These are phyloP conservation scores for Hymenoscyphus linearis DNA, from an alignment of 2,329 filamentous ascomycete genomes.

Conservation along the genomic window DNA sequence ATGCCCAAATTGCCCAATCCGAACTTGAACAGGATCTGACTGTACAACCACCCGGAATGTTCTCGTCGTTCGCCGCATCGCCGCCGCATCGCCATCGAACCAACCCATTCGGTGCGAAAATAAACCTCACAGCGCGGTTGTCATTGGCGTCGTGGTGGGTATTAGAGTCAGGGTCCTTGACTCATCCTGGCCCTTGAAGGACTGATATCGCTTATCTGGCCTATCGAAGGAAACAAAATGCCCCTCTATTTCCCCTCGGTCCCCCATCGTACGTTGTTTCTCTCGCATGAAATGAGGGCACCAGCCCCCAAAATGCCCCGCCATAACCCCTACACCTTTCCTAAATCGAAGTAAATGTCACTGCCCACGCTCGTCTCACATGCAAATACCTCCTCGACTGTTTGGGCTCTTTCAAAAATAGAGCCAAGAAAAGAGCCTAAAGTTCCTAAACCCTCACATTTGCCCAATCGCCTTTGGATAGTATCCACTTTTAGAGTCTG, in stretches of 20 bases:
- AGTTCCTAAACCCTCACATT: background rate
- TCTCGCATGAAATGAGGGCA: background rate
- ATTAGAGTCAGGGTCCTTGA: background rate
- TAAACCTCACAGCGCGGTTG: background rate
- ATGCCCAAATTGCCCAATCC: background rate
- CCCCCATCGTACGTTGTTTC: background rate
- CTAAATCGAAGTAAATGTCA: background rate
- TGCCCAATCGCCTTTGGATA: background rate
- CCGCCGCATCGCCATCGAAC: background rate
- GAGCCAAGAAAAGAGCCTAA: background rate
- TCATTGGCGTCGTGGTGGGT: background rate
- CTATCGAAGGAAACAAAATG: background rate
- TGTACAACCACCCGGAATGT: background rate
- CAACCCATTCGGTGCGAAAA: background rate
- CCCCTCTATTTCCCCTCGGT: background rate
- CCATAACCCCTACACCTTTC: background rate
- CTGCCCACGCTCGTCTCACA: background rate
- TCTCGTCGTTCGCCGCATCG: background rate
- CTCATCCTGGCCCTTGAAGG: background rate
- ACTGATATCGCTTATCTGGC: background rate
- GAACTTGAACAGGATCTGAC: background rate
- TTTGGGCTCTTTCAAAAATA: background rate
- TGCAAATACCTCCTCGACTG: background rate
- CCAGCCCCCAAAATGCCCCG: background rate
- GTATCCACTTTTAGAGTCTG: background rate